phyloP scores from a whole-genome alignment of 805 yeast species.

The Starmerella geochares region DNA sequence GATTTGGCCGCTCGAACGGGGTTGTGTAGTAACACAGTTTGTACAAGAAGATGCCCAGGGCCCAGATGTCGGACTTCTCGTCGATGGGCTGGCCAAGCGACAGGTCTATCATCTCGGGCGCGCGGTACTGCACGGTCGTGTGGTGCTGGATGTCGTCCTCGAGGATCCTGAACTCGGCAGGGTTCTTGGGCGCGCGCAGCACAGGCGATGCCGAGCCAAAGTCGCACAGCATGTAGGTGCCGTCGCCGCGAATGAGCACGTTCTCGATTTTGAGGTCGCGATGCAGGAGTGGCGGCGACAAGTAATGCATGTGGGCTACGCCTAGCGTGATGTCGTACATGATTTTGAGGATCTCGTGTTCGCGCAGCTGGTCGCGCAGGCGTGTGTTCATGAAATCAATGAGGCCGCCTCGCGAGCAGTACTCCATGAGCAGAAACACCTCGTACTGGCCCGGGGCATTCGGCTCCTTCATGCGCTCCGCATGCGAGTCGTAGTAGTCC shows the following conservation, averaged over 20 bases:
- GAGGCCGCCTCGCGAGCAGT: conserved; percentile 77
- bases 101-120: conserved; percentile 93
- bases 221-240: conserved; percentile 76
- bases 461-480: conserved; percentile 50
- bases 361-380: conserved; percentile 65
- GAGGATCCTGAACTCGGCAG: conserved; percentile 60
- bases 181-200: conserved; percentile 63
- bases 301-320: conserved; percentile 72
- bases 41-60: conserved; percentile 82
- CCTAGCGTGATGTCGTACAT: conserved; percentile 75
- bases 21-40: conserved; percentile 87
- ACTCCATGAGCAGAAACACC: conserved; percentile 85
- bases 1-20: conserved; percentile 74
- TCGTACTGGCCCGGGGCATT: conserved; percentile 48
- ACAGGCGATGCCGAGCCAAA: conserved; percentile 79
- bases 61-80: conserved; percentile 94
- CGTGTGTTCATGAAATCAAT: conserved; percentile 81
- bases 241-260: conserved; percentile 60
- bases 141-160: conserved; percentile 79
- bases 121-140: conserved; percentile 90
- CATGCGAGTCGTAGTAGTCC: conserved; percentile 89
- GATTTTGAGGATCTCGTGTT: conserved; percentile 67
- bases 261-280: conserved; percentile 92
- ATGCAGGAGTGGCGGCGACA: conserved; percentile 62
- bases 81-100: conserved; percentile 75